phyloP scores from a whole-genome alignment of 257 asterid genomes.

The Solanum appendiculatum region DNA sequence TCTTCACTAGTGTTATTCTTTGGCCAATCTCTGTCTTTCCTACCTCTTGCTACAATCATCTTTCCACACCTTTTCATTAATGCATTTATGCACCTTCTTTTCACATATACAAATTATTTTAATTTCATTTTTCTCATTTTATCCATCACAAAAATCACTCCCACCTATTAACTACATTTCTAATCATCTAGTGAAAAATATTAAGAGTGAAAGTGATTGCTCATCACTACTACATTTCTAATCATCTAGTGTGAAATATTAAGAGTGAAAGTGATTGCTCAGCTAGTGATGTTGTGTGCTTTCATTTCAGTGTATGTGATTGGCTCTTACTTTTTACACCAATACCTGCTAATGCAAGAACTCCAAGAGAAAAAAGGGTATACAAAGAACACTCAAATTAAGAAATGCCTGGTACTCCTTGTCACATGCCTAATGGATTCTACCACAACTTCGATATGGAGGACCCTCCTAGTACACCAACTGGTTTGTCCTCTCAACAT shows the following conservation, averaged over 20 bases:
- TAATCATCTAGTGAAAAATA: background rate
- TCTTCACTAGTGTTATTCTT: too few relatives aligned
- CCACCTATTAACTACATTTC: background rate
- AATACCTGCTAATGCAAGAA: background rate
- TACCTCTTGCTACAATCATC: background rate
- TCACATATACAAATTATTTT: background rate
- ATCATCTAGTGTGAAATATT: background rate
- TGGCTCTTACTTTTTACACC: background rate
- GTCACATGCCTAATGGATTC: background rate
- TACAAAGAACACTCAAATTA: background rate
- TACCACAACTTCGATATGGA: background rate
- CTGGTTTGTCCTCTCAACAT: background rate
- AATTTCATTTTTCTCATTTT: too few relatives aligned
- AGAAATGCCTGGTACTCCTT: background rate
- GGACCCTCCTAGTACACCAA: background rate
- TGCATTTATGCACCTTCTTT: too few relatives aligned
- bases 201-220: background rate
- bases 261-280: background rate
- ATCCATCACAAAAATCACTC: background rate
- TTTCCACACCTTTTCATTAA: background rate
- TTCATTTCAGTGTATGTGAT: background rate
- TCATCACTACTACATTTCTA: background rate
- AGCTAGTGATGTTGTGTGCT: background rate
- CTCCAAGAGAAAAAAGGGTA: background rate
- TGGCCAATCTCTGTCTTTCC: accelerated